Evolutionary conservation across 116 monocot genomes (phyloP), one percentile per base, ranked within the genome.

Genomic region (Trichopus zeylanicus): DNA sequence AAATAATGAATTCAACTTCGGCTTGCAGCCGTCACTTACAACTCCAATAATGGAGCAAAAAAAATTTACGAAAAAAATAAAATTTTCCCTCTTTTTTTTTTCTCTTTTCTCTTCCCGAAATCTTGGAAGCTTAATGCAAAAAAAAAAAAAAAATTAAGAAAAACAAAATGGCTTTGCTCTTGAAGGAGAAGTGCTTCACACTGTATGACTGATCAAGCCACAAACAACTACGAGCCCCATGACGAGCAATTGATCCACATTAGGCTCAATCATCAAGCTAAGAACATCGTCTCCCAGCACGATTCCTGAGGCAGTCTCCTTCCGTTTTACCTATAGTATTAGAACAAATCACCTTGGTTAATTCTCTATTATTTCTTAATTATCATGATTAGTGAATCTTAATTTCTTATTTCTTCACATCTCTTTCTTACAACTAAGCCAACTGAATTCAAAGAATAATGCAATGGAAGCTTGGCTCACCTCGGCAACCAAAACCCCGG

Each of bases 221-320:
- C 60, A 73, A 0, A 80, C 77, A 26, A 80, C 56, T 56, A 77
- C 62, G 9, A 85, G 30, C 0, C 76, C 80, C 54, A 80, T 62
- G 29, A 77, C 55, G 2, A 80, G 58, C 18, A 64, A 59, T 12
- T 53, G 55, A 71, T 80, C 77, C 10, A 64, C 56, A 28, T 57
- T 29, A 12, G 73, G 76, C 31, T 80, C 80, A 33, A 85, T 60
- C 20, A 54, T 32, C 35, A 85, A 51, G 0, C 23, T 67, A 10
- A 79, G 42, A 6, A 85, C 70, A 62, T 85, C 85, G 2, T 80
- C 65, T 32, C 80, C 85, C 10, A 80, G 37, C 16, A 28, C 51
- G 22, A 80, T 25, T 30, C 85, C 80, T 0, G 62, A 13, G 0
- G 31, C 67, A 47, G 77, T 74, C n/a, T 73, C 48, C 57, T 85